Evolutionary conservation across 164 flowering plant genomes (phyloP), one percentile per base, ranked within the genome.

Genomic region (Vitis amurensis): DNA sequence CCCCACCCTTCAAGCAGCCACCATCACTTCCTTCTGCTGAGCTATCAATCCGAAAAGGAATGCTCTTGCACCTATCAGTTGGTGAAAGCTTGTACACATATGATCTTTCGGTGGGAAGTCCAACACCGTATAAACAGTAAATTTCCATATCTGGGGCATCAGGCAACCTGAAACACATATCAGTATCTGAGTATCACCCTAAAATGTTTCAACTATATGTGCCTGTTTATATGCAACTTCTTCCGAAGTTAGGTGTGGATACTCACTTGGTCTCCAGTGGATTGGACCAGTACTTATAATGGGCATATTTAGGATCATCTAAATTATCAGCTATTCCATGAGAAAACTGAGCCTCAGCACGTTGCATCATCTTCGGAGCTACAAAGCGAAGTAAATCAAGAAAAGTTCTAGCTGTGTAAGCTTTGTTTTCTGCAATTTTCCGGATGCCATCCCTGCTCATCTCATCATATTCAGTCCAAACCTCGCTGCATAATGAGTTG

Each of bases 221-320:
- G 27, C 27, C 27, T 23, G 27, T 23, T 23, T 23, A 23, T 23
- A 23, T 23, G 27, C 27, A 23, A 37, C 44, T 4, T 37, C 44
- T 37, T 37, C 44, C 7, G 44, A 37, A 37, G 7, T 37, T 6
- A 3, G 44, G 2, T 1, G 44, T 37, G 4, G 7, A 37, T 58
- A 52, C 90, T 78, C 80, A 91, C 97, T 81, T 89, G 31, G 89
- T 85, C 66, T 91, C 97, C 19, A 91, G 85, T 16, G 93, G 97
- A 84, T 91, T 89, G 11, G 93, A 91, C 93, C 97, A 91, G 73
- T 91, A 88, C 74, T 87, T 91, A 82, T 84, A 83, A 74, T 91
- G 89, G 16, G 76, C 68, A 59, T 91, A 91, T 66, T 81, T 88
- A 2, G 90, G 90, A 66, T 91, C 92, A 37, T 89, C 87, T 10